Evolutionary conservation across 2,329 filamentous ascomycete genomes (phyloP).

Genomic region (Hortaea werneckii): DNA sequence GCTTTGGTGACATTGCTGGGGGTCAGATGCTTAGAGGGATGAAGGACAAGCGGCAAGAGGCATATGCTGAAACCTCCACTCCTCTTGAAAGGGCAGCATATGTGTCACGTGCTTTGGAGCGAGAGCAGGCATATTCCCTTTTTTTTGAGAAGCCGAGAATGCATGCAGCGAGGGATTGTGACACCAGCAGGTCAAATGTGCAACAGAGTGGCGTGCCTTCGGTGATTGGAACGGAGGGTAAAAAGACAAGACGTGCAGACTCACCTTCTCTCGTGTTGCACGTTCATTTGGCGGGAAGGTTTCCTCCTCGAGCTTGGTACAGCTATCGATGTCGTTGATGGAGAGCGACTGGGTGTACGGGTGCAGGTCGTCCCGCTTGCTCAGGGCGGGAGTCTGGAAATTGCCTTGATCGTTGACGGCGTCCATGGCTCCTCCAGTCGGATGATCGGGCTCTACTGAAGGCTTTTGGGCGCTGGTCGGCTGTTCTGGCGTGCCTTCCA

Average conservation of each 20-base stretch:
- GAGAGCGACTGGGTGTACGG: conserved; percentile 67
- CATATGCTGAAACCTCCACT: too few relatives aligned
- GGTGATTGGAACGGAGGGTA: background rate
- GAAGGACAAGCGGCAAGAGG: too few relatives aligned
- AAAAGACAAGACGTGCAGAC: conserved; percentile 11
- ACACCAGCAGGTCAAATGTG: conserved; percentile 14
- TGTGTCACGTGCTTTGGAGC: conserved; percentile 4
- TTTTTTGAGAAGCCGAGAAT: conserved; percentile 10
- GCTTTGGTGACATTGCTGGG: background rate
- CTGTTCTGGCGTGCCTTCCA: conserved; percentile 2
- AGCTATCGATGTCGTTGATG: conserved; percentile 53
- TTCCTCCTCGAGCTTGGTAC: conserved; percentile 47
- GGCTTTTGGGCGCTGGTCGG: conserved; percentile 3
- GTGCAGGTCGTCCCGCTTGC: conserved; percentile 48
- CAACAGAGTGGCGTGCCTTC: background rate
- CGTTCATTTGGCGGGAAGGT: conserved; percentile 50
- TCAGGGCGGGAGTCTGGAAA: background rate
- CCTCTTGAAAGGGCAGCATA: background rate
- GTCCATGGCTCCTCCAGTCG: conserved; percentile 4
- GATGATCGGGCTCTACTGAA: conserved; percentile 6
- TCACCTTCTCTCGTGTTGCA: conserved; percentile 50
- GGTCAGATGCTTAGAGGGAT: too few relatives aligned
- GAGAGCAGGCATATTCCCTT: background rate
- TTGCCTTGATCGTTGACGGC: background rate
- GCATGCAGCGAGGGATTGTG: conserved; percentile 17